Percentiles rank a stretch among this genome's conserved stretches.
These are phyloP conservation scores for Volvox reticuliferus DNA, from an alignment of 139 green algal species.

Conservation along the genomic window DNA sequence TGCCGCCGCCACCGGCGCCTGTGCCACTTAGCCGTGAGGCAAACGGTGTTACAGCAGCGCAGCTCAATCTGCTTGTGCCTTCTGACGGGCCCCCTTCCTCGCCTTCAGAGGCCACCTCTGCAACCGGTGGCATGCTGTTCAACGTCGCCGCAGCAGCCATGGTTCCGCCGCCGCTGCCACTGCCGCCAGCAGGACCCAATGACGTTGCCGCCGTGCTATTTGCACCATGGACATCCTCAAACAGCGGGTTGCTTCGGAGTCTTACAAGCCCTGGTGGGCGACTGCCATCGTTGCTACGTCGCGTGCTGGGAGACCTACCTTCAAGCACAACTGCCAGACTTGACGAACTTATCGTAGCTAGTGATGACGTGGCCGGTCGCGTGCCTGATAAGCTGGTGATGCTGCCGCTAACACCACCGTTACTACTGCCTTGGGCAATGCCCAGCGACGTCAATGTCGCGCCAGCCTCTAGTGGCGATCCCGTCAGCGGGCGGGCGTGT, in stretches of 20 bases:
- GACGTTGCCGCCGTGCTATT: not conserved
- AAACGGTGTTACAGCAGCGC: constrained; percentile 12
- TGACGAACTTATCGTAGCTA: not conserved
- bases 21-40: too few relatives aligned
- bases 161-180: not conserved
- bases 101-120: not conserved
- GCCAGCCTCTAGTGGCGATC: not conserved
- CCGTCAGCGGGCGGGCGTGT: not conserved
- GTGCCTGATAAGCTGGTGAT: not conserved
- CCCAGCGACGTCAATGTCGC: not conserved
- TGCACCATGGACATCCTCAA: not conserved
- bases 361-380: too few relatives aligned
- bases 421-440: not conserved
- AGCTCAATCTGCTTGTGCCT: not conserved
- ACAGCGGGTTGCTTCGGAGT: constrained; percentile 35
- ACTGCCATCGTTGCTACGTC: not conserved
- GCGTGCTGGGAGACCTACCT: not conserved
- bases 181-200: not conserved
- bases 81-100: not conserved
- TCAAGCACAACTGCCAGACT: not conserved
- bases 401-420: not conserved
- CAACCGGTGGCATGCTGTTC: constrained; percentile 3
- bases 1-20: not conserved
- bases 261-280: not conserved
- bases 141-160: not conserved